A percentile compares a stretch with the other conserved stretches of the same genome.
Evolutionary conservation across 257 asterid genomes (phyloP).

Genomic region (Echium plantagineum): DNA sequence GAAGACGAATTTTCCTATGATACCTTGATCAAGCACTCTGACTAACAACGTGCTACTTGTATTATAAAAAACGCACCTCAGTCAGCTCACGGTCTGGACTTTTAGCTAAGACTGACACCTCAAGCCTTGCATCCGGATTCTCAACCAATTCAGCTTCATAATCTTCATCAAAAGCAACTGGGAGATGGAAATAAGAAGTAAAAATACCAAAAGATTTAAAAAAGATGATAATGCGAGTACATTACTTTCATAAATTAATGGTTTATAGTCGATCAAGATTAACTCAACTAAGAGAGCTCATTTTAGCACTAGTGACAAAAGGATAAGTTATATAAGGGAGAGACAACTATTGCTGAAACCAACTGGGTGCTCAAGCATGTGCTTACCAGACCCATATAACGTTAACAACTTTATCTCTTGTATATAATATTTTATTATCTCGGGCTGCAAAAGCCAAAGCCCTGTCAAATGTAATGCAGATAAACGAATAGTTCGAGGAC

Average conservation of each 20-base stretch:
- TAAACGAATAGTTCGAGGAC: constrained; percentile 96
- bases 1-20: no score
- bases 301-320: no score
- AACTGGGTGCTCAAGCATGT: constrained; percentile 4
- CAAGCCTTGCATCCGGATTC: constrained; percentile 73
- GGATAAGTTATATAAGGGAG: no score
- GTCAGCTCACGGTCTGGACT: constrained; percentile 81
- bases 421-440: constrained; percentile 58
- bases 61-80: constrained; percentile 37
- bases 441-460: constrained; percentile 75
- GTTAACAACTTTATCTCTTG: constrained; percentile 74
- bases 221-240: no score
- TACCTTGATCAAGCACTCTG: no score
- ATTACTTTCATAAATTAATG: no score
- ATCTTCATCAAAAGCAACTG: constrained; percentile 98
- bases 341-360: background rate
- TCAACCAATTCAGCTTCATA: constrained; percentile 85
- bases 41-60: background rate
- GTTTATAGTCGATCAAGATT: no score
- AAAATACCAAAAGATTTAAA: background rate
- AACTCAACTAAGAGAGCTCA: no score
- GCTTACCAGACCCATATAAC: constrained; percentile 82
- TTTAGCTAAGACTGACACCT: constrained; percentile 57
- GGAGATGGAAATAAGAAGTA: constrained; percentile 4
- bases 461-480: constrained; percentile 87